Evolutionary conservation across 2,329 filamentous ascomycete species (phyloP), one percentile per base, ranked within the genome.

Genomic region (Teratosphaeria nubilosa): DNA sequence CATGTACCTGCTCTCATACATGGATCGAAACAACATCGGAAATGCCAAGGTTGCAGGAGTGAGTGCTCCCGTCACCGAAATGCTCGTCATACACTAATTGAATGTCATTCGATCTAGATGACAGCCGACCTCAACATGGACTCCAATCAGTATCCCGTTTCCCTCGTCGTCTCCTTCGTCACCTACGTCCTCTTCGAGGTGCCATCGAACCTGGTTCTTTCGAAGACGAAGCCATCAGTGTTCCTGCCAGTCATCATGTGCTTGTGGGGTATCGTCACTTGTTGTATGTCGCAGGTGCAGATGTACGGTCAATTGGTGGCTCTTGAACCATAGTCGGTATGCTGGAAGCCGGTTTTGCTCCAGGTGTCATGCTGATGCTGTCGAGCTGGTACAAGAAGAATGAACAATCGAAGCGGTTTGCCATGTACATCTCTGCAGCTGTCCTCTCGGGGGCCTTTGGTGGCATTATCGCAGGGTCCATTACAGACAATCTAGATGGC

Each of bases 361-460:
- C 82, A 0, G 82, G 81, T 27, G 76, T 82, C 51, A 71, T 81
- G 52, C 76, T 79, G 52, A 75, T 81, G 24, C 74, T 85, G 6
- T 81, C 79, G 0, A 81, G 76, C 0, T 85, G 82, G 82, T 85
- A 85, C 65, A 79, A 80, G 60, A 79, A 76, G 54, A 45, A 45
- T 13, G 50, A 57, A 63, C 76, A 84, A 50, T 78, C 79, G 0
- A 81, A 81, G 55, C 77, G 82, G 2, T 81, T 82, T 51, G 80
- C 76, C 7, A 68, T 85, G 1, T 84, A 82, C 63, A 80, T 83
- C 60, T 80, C 81, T n/a, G 80, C 79, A 1, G 80, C 80, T 0
- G 78, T 83, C 1, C 72, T 82, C 2, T 80, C 75, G 0, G 79
- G 79, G n/a, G 80, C 79, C 1, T 82, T 78, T 54, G 72, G 71